A percentile compares a stretch with the other conserved stretches of the same genome.
Evolutionary conservation across 352 stramenopile genomes (phyloP).

Genomic region (Phytophthora macrochlamydospora): DNA sequence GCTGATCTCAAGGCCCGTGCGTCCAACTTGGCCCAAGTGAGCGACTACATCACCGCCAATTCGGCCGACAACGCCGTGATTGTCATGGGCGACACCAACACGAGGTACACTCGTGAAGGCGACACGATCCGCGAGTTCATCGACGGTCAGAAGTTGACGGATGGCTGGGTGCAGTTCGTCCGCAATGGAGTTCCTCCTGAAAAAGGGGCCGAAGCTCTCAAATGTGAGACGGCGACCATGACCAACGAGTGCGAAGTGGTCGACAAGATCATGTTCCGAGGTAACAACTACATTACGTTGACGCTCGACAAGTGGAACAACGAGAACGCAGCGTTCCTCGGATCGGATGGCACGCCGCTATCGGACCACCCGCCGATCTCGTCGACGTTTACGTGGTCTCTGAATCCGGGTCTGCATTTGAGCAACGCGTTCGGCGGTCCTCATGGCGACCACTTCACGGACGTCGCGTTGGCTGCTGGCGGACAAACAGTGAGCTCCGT

Average conservation of each 20-base stretch:
- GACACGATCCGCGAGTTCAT: too few species aligned
- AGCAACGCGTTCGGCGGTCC: neutral
- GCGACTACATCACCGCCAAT: conserved; percentile 20
- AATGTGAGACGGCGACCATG: conserved; percentile 30
- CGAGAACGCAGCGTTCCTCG: conserved; percentile 35
- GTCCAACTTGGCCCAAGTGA: conserved; percentile 41
- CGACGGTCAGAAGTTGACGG: conserved; percentile 25
- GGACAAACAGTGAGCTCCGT: neutral
- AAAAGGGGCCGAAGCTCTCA: conserved; percentile 26
- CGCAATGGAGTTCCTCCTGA: conserved; percentile 28
- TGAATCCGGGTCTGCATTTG: conserved; percentile 25
- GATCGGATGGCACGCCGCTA: conserved; percentile 6
- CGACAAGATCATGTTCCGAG: neutral
- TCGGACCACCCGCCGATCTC: conserved; percentile 28
- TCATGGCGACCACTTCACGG: neutral
- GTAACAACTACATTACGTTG: conserved; percentile 46
- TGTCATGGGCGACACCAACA: too few species aligned
- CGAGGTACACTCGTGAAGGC: too few species aligned
- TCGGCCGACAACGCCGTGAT: too few species aligned
- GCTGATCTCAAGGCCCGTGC: conserved; percentile 30
- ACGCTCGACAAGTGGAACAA: conserved; percentile 34
- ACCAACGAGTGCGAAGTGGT: conserved; percentile 46
- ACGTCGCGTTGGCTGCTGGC: neutral
- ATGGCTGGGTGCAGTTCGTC: conserved; percentile 39
- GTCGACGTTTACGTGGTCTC: conserved; percentile 34